Evolutionary conservation across 805 yeast species (phyloP).

Genomic region (Cyberlindnera japonica): DNA sequence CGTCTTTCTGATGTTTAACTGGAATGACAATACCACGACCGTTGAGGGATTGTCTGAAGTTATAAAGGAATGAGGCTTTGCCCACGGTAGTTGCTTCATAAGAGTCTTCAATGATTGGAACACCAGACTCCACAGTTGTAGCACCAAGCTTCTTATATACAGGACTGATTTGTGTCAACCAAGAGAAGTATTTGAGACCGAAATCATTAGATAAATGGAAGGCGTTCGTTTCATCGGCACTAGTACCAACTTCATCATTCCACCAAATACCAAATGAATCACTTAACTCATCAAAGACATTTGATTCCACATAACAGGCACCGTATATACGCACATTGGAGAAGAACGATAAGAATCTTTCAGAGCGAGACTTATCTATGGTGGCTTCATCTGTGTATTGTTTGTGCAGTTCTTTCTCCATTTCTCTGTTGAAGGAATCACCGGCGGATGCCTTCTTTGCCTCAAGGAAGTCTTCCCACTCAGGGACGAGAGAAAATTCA

Average conservation of each 20-base stretch:
- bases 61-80: slow-evolving; percentile 29
- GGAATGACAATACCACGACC: slow-evolving; percentile 57
- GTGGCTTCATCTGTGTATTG: slow-evolving; percentile 2
- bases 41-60: slow-evolving; percentile 24
- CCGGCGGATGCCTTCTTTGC: slow-evolving; percentile 1
- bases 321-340: slow-evolving; percentile 23
- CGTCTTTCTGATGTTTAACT: slow-evolving; percentile 37
- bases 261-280: slow-evolving; percentile 7
- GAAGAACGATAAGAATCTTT: slow-evolving; percentile 12
- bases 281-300: slow-evolving; percentile 10
- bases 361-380: slow-evolving; percentile 2
- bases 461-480: slow-evolving; percentile 4
- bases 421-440: slow-evolving; percentile 1
- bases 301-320: slow-evolving; percentile 19
- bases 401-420: slow-evolving; percentile 5
- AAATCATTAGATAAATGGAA: slow-evolving; percentile 29
- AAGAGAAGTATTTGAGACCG: slow-evolving; percentile 36
- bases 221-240: slow-evolving; percentile 4
- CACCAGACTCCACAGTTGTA: slow-evolving; percentile 26
- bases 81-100: slow-evolving; percentile 7
- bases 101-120: slow-evolving; percentile 24
- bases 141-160: slow-evolving; percentile 29
- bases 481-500: slow-evolving; percentile 2
- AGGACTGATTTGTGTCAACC: slow-evolving; percentile 37
- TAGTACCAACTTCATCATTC: slow-evolving; percentile 11